Evolutionary conservation across 2,329 filamentous ascomycete species (phyloP), one percentile per base, ranked within the genome.

Genomic region (Cryphonectria japonica): DNA sequence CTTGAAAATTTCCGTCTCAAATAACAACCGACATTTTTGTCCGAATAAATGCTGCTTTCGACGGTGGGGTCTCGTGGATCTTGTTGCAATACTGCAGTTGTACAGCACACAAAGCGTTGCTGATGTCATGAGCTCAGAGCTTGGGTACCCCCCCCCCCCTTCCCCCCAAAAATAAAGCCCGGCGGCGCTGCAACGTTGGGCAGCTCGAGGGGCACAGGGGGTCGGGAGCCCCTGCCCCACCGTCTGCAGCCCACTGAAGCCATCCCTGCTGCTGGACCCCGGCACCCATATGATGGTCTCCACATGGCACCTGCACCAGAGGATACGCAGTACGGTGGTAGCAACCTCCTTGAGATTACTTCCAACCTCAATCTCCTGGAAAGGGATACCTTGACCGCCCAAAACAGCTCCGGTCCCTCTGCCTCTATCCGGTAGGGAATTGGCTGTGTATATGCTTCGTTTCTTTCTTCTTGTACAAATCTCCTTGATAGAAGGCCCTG

Each of bases 331-430:
- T 59, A 59, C 26, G 7, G 46, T 50, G 60, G 60, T 41, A 34
- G 19, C n/a, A 66, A 54, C 62, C 52, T 14, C 52, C 66, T 57
- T 67, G 69, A 77, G n/a, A 67, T 72, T n/a, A 72, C 75, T 16
- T 75, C 61, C 63, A 71, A 68, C 68, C 64, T 65, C 41, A 70
- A 72, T 72, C 71, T 71, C 71, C 66, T 66, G 26, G 69, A 72
- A 72, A 72, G 71, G 71, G 71, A 71, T 61, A 68, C 66, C 52
- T 68, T 39, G 63, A 66, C 63, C 62, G 62, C 62, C 39, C 68
- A 26, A 26, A 69, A 69, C 50, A 72, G 34, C 37, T 61, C 60
- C 62, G 7, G 32, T 39, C 39, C 41, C n/a, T 67, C 41, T 41
- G 19, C 41, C 11, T 37, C 41, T 22, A 16, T n/a, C 41, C 19